Conservation (phyloP, 805 yeast genomes). For the Suhomyces vadensis region DNA sequence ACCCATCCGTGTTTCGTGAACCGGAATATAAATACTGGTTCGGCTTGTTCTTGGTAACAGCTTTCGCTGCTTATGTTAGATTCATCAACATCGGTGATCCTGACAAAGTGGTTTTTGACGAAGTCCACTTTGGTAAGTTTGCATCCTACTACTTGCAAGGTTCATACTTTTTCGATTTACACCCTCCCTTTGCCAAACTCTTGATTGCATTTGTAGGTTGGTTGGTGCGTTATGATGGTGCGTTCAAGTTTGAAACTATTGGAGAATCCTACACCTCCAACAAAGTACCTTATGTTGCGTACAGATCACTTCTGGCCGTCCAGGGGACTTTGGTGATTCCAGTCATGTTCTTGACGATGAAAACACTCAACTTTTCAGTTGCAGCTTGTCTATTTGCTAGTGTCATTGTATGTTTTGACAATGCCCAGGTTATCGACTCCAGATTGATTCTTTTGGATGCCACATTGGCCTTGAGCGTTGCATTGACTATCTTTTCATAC, state of each 20-base stretch:
- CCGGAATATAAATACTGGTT: constrained; percentile 32
- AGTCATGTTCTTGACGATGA: constrained; percentile 77
- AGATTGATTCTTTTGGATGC: constrained; percentile 91
- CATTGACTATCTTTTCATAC: constrained; percentile 74
- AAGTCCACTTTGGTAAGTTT: constrained; percentile 84
- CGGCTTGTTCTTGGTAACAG: constrained; percentile 41
- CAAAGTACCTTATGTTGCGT: constrained; percentile 83
- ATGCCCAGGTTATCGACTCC: constrained; percentile 88
- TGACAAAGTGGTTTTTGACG: constrained; percentile 79
- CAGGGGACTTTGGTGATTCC: constrained; percentile 84
- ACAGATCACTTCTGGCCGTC: constrained; percentile 76
- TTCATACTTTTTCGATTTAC: constrained; percentile 92
- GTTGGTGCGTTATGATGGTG: constrained; percentile 87
- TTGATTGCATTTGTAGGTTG: constrained; percentile 89
- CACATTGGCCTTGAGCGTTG: constrained; percentile 80
- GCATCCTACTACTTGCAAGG: constrained; percentile 85
- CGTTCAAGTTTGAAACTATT: constrained; percentile 85
- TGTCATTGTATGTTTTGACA: constrained; percentile 75
- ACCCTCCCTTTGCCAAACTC: constrained; percentile 96
- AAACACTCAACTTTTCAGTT: constrained; percentile 78
- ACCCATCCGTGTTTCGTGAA: constrained; percentile 15
- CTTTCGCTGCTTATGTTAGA: constrained; percentile 51
- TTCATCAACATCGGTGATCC: constrained; percentile 66
- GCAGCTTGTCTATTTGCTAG: constrained; percentile 79
- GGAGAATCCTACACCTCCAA: constrained; percentile 79